Percentiles rank a stretch among this genome's conserved stretches.
These are phyloP conservation scores for Diplodia seriata DNA, from an alignment of 2,329 filamentous ascomycete species.

Conservation along the genomic window DNA sequence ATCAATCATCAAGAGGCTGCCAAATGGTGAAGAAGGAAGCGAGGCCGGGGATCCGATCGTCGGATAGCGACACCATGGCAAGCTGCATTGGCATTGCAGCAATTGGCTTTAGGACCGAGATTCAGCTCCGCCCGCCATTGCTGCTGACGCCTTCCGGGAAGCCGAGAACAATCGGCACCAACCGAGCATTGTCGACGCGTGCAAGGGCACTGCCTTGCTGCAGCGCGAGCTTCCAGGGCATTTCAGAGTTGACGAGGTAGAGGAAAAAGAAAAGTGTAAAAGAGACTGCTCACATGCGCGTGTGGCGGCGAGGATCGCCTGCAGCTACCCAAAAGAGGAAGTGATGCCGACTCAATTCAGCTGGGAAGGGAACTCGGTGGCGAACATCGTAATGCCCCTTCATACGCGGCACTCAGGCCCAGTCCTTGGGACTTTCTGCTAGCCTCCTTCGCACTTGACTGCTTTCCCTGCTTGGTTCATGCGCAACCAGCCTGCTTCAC, in stretches of 20 bases:
- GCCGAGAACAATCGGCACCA: not conserved
- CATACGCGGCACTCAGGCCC: too few species aligned
- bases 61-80: not conserved
- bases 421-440: conserved; percentile 15
- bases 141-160: conserved; percentile 8
- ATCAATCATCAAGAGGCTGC: too few species aligned
- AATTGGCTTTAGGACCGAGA: conserved; percentile 11
- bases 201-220: not conserved
- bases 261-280: conserved; percentile 24
- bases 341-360: conserved; percentile 20
- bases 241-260: not conserved
- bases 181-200: not conserved
- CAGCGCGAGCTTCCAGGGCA: not conserved
- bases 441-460: conserved; percentile 6
- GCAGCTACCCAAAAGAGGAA: conserved; percentile 18
- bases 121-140: conserved; percentile 7
- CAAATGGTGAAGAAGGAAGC: too few species aligned
- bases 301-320: conserved; percentile 14
- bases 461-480: not conserved
- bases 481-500: not conserved
- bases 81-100: not conserved
- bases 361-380: conserved; percentile 10
- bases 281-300: conserved; percentile 19
- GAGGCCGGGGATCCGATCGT: too few species aligned
- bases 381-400: conserved; percentile 26